phyloP scores from a whole-genome alignment of 2,329 filamentous ascomycete species.

The Diaporthe vexans region DNA sequence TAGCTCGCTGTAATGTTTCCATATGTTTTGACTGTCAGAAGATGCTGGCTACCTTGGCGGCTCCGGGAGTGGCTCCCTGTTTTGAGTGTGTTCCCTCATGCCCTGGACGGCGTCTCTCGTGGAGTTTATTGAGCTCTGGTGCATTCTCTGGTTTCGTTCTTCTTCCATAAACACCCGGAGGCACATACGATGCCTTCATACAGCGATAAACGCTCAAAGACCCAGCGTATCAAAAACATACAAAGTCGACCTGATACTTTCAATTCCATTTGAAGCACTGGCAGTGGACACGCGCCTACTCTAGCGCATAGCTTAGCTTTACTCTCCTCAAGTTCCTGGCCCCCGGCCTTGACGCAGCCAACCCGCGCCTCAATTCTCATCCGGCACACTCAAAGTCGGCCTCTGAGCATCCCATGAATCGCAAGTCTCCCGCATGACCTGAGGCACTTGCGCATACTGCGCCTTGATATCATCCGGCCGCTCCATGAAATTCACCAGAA shows the following conservation, averaged over 20 bases:
- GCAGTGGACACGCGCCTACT: neutral
- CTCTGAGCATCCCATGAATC: neutral
- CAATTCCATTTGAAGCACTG: neutral
- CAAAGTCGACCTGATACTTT: no score
- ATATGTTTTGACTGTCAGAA: neutral
- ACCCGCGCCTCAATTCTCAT: neutral
- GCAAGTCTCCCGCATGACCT: neutral
- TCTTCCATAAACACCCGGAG: no score
- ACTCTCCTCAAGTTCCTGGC: neutral
- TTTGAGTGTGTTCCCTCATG: neutral
- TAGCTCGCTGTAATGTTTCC: neutral
- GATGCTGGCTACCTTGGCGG: neutral
- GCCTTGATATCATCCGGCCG: slow-evolving; percentile 6
- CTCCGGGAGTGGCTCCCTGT: neutral
- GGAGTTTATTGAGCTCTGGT: neutral
- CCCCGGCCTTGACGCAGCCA: neutral
- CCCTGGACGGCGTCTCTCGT: neutral
- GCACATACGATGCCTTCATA: no score
- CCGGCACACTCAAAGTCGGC: neutral
- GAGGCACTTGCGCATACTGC: neutral
- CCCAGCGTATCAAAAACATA: no score
- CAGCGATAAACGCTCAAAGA: no score
- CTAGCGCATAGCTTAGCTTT: neutral
- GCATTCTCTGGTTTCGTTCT: no score
- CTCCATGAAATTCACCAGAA: slow-evolving; percentile 8